Evolutionary conservation across 2,329 filamentous ascomycete genomes (phyloP).

Genomic region (Cytospora piceicola): DNA sequence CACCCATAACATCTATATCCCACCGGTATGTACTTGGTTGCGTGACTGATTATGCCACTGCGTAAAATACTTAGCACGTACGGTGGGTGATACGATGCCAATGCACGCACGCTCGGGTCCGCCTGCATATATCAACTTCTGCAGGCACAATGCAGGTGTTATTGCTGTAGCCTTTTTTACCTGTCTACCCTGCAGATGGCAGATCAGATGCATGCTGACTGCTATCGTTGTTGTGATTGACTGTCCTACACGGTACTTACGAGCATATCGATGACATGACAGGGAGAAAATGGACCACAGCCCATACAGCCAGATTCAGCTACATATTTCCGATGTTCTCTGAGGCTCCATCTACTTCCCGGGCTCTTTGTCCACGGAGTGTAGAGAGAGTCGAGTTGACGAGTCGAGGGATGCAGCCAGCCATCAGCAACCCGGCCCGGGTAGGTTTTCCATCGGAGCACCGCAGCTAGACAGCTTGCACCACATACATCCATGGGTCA

Average conservation of each 20-base stretch:
- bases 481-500: not conserved
- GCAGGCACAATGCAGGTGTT: constrained; percentile 24
- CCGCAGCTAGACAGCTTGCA: not conserved
- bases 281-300: too few relatives aligned
- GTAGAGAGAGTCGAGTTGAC: not conserved
- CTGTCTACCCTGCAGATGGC: not conserved
- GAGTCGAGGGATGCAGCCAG: not conserved
- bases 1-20: too few relatives aligned
- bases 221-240: not conserved
- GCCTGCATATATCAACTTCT: constrained; percentile 9
- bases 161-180: too few relatives aligned
- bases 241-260: not conserved
- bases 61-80: not conserved
- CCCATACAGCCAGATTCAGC: not conserved
- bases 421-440: not conserved
- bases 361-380: not conserved
- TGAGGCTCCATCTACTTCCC: too few relatives aligned
- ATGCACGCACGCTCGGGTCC: constrained; percentile 11
- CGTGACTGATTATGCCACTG: too few relatives aligned
- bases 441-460: not conserved
- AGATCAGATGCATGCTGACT: not conserved
- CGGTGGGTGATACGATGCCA: constrained; percentile 10
- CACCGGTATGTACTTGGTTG: too few relatives aligned
- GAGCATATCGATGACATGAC: not conserved
- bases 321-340: too few relatives aligned